Conservation (phyloP, 2,329 filamentous ascomycete genomes). For the Aspergillus oerlinghausenensis region DNA sequence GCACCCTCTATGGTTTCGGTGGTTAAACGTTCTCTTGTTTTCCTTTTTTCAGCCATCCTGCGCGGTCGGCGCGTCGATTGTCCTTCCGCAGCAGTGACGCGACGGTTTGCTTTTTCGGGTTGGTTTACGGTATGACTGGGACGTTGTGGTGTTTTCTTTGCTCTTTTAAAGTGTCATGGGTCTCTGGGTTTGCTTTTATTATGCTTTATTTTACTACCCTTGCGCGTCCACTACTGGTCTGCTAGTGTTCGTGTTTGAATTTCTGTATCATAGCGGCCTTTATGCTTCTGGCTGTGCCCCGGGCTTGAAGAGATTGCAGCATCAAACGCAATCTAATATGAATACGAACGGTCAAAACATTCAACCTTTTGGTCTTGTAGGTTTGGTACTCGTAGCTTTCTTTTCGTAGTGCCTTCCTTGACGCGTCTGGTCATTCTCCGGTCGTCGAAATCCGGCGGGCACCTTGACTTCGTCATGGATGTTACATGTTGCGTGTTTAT, state of each 20-base stretch:
- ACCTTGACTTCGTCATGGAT: neutral
- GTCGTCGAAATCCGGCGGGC: neutral
- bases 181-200: conserved; percentile 41
- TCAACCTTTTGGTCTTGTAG: conserved; percentile 1
- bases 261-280: conserved; percentile 43
- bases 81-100: conserved; percentile 28
- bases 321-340: conserved; percentile 30
- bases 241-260: conserved; percentile 36
- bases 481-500: neutral
- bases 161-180: conserved; percentile 38
- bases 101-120: conserved; percentile 36
- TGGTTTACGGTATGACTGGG: conserved; percentile 42
- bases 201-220: conserved; percentile 32
- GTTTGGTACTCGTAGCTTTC: neutral
- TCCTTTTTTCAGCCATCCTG: conserved; percentile 29
- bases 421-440: neutral
- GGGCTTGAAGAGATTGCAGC: conserved; percentile 26
- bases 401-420: neutral
- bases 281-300: conserved; percentile 33
- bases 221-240: conserved; percentile 37
- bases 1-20: conserved; percentile 85
- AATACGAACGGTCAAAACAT: conserved; percentile 30
- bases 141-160: conserved; percentile 41
- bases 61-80: conserved; percentile 29
- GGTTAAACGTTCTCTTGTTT: conserved; percentile 55